phyloP scores from a whole-genome alignment of 2,329 filamentous ascomycete genomes.

The Neopestalotiopsis sp. region DNA sequence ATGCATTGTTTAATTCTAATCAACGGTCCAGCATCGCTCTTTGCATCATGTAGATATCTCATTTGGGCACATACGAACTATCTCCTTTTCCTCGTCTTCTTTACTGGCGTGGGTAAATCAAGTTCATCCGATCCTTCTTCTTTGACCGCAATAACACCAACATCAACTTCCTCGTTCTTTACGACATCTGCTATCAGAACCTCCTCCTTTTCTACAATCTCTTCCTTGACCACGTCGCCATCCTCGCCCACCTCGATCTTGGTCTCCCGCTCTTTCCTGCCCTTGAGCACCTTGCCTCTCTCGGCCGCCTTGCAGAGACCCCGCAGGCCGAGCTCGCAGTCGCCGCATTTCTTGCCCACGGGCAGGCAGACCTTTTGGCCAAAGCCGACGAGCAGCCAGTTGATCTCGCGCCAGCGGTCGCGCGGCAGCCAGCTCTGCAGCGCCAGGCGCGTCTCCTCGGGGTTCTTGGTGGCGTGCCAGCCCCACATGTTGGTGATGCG shows the following conservation, averaged over 20 bases:
- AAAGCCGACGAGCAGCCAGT: slow-evolving; percentile 84
- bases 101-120: not conserved
- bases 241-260: slow-evolving; percentile 28
- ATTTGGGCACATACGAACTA: not conserved
- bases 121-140: slow-evolving; percentile 1
- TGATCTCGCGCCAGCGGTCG: slow-evolving; percentile 92
- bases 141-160: not conserved
- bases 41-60: not conserved
- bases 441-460: slow-evolving; percentile 79
- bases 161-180: slow-evolving; percentile 25
- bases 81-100: not conserved
- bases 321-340: slow-evolving; percentile 78
- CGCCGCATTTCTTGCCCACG: slow-evolving; percentile 79
- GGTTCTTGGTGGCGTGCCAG: slow-evolving; percentile 82
- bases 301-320: slow-evolving; percentile 80
- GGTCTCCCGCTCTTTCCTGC: slow-evolving; percentile 56
- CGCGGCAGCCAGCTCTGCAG: slow-evolving; percentile 83
- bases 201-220: slow-evolving; percentile 33
- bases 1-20: too few relatives aligned
- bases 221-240: slow-evolving; percentile 29
- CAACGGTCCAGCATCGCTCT: too few relatives aligned
- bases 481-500: slow-evolving; percentile 94
- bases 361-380: slow-evolving; percentile 88
- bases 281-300: slow-evolving; percentile 64
- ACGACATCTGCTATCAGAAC: slow-evolving; percentile 39